phyloP scores from a whole-genome alignment of 202 grass and related monocot species.

The Saccharum hybrid region DNA sequence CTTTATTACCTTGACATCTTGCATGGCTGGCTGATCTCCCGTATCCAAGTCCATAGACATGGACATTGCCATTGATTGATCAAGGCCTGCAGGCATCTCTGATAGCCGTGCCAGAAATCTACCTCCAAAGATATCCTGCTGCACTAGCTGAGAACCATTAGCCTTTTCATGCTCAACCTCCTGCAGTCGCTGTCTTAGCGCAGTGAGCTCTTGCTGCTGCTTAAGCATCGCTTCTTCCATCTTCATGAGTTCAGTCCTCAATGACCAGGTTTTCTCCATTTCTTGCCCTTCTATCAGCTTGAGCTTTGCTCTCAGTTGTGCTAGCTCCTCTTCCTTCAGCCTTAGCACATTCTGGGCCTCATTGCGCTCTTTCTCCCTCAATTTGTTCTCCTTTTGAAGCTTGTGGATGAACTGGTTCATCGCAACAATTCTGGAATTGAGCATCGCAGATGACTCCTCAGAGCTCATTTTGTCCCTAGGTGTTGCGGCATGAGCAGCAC shows the following conservation, averaged over 20 bases:
- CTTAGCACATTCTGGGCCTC: slow-evolving; percentile 55
- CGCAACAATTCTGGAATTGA: slow-evolving; percentile 69
- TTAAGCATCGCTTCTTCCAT: slow-evolving; percentile 59
- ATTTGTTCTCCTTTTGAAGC: slow-evolving; percentile 77
- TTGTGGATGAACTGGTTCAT: slow-evolving; percentile 91
- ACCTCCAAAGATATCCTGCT: slow-evolving; percentile 54
- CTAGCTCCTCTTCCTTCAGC: slow-evolving; percentile 71
- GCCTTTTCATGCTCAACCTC: slow-evolving; percentile 61
- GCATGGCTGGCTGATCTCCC: slow-evolving; percentile 56
- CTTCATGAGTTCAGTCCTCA: slow-evolving; percentile 51
- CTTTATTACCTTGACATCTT: slow-evolving; percentile 77
- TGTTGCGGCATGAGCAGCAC: slow-evolving; percentile 63
- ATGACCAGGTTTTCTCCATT: slow-evolving; percentile 46
- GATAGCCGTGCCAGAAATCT: slow-evolving; percentile 60
- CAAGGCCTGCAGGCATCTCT: slow-evolving; percentile 57
- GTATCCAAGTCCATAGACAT: slow-evolving; percentile 93
- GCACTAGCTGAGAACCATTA: slow-evolving; percentile 17
- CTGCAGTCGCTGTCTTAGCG: slow-evolving; percentile 55
- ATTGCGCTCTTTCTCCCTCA: slow-evolving; percentile 63
- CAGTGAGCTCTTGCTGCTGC: slow-evolving; percentile 68
- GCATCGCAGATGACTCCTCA: slow-evolving; percentile 66
- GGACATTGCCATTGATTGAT: slow-evolving; percentile 68
- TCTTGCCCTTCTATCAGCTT: slow-evolving; percentile 59
- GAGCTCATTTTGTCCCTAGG: slow-evolving; percentile 68
- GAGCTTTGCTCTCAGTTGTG: slow-evolving; percentile 50